Percentiles rank a stretch among this genome's conserved stretches.
These are phyloP conservation scores for Rossbeevera mucosa DNA, from an alignment of 768 basidiomycete genomes.

Conservation along the genomic window DNA sequence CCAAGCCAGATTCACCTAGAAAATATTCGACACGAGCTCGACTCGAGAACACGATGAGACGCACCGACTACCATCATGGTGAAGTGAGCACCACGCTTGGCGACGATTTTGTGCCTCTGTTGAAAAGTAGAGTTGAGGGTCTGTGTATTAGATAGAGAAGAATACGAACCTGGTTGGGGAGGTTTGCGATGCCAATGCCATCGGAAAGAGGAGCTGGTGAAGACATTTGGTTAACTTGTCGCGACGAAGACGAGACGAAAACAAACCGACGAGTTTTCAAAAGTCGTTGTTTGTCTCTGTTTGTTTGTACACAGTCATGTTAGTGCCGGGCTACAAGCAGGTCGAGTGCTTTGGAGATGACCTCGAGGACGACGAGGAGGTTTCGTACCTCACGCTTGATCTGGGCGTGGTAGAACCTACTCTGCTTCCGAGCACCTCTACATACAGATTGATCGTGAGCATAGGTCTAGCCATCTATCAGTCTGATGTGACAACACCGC, in stretches of 20 bases:
- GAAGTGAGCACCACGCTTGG: constrained; percentile 95
- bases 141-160: neutral
- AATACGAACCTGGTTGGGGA: constrained; percentile 87
- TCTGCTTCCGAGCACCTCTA: constrained; percentile 63
- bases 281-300: constrained; percentile 21
- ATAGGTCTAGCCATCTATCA: neutral
- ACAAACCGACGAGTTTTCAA: constrained; percentile 22
- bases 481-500: neutral
- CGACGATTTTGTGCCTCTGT: constrained; percentile 98
- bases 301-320: constrained; percentile 25
- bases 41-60: neutral
- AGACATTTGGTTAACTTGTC: constrained; percentile 24
- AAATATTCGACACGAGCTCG: neutral
- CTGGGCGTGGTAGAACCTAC: constrained; percentile 68
- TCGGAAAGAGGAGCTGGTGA: constrained; percentile 42
- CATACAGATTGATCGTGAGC: constrained; percentile 72
- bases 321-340: constrained; percentile 60
- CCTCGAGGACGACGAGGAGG: constrained; percentile 48
- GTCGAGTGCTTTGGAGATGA: constrained; percentile 69
- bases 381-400: constrained; percentile 70
- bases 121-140: neutral
- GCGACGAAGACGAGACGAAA: constrained; percentile 18
- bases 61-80: constrained; percentile 98
- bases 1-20: constrained; percentile 91
- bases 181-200: constrained; percentile 92